Percentiles rank a stretch among this genome's conserved stretches.
phyloP scores from a whole-genome alignment of 257 asterid genomes.

The Capsicum baccatum region DNA sequence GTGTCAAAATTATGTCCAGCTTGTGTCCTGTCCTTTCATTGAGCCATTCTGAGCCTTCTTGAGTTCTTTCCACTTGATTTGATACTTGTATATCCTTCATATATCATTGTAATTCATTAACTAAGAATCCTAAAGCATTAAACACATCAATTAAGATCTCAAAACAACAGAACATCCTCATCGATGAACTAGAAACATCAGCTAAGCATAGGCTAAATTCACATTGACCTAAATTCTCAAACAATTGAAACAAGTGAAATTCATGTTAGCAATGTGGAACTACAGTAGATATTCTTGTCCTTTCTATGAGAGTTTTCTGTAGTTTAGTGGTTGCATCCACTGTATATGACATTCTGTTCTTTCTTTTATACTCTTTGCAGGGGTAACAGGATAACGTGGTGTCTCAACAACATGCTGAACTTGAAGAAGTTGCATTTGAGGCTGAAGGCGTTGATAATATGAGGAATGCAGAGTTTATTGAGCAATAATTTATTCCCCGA shows the following conservation, averaged over 20 bases:
- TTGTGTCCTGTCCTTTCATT: too few relatives aligned
- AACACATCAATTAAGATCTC: too few relatives aligned
- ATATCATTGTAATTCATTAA: too few relatives aligned
- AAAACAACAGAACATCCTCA: too few relatives aligned
- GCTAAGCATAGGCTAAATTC: too few relatives aligned
- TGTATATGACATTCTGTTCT: neutral
- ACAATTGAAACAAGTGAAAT: constrained; percentile 43
- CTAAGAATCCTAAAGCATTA: too few relatives aligned
- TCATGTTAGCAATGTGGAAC: constrained; percentile 46
- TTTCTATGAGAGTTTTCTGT: neutral
- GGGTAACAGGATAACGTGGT: constrained; percentile 43
- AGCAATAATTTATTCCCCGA: constrained; percentile 50
- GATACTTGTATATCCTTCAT: too few relatives aligned
- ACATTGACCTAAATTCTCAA: constrained; percentile 31
- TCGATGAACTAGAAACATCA: too few relatives aligned
- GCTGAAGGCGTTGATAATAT: constrained; percentile 48
- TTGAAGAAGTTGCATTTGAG: constrained; percentile 40
- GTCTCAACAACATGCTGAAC: constrained; percentile 47
- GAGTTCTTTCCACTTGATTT: too few relatives aligned
- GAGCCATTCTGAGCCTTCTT: too few relatives aligned
- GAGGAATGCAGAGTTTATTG: constrained; percentile 47
- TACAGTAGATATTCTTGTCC: constrained; percentile 51
- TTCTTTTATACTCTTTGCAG: constrained; percentile 34
- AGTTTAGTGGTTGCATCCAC: neutral
- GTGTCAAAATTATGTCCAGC: too few relatives aligned